A percentile compares a stretch with the other conserved stretches of the same genome.
Conservation (phyloP, 2,329 filamentous ascomycete species). For the Verticillium isaacii region DNA sequence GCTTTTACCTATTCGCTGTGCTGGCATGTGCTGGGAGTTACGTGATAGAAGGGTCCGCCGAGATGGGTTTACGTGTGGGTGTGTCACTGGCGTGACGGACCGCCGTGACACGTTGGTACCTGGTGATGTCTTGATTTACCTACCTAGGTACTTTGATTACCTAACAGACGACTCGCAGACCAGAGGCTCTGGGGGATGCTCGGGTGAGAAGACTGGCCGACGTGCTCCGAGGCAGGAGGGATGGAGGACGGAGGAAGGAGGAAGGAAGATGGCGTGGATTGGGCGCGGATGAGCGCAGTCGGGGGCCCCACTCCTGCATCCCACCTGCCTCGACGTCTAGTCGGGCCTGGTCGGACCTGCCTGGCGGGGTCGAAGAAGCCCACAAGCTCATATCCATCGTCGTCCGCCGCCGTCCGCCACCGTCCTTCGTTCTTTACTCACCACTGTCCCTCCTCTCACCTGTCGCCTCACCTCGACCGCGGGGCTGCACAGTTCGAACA, state of each 20-base stretch:
- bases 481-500: background rate
- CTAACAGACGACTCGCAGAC: too few species aligned
- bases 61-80: too few species aligned
- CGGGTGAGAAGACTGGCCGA: background rate
- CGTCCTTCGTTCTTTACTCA: background rate
- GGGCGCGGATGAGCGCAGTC: conserved; percentile 1
- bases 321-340: background rate
- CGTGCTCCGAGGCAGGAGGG: background rate
- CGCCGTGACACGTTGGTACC: too few species aligned
- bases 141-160: too few species aligned
- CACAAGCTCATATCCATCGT: too few species aligned
- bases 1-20: background rate
- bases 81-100: too few species aligned
- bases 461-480: background rate
- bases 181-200: too few species aligned
- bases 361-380: too few species aligned
- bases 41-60: background rate
- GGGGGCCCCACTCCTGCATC: conserved; percentile 10
- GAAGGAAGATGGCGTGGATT: background rate
- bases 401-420: too few species aligned
- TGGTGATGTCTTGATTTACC: too few species aligned
- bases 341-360: too few species aligned
- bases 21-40: background rate
- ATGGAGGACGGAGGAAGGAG: background rate
- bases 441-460: background rate